phyloP scores from a whole-genome alignment of 129 eudicot species.

The Erigeron canadensis region DNA sequence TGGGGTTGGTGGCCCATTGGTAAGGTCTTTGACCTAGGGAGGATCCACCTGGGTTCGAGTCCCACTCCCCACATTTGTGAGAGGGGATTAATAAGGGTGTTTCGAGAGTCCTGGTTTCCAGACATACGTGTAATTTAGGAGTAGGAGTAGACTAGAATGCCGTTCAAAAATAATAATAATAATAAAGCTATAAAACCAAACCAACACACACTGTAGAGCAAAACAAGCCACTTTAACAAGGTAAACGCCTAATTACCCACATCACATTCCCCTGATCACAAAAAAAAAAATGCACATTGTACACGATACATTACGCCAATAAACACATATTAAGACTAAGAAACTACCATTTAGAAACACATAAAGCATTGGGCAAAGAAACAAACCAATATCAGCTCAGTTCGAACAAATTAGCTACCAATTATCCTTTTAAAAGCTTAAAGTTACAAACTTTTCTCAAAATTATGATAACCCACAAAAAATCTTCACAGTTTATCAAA shows the following conservation, averaged over 20 bases:
- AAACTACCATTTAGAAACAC: not conserved
- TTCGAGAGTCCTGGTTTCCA: no score
- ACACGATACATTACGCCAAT: not conserved
- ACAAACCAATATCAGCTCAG: not conserved
- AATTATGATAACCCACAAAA: no score
- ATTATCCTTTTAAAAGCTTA: not conserved
- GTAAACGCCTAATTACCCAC: not conserved
- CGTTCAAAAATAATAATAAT: no score
- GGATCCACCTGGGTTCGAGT: no score
- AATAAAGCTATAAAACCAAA: not conserved
- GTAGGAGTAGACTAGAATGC: no score
- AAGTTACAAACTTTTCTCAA: no score
- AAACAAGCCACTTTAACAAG: constrained; percentile 6
- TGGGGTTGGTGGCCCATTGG: no score
- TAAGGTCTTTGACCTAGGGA: no score
- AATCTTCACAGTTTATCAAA: not conserved
- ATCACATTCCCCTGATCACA: constrained; percentile 1
- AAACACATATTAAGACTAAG: not conserved
- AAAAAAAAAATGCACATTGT: not conserved
- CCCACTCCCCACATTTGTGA: no score
- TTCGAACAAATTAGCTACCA: constrained; percentile 12
- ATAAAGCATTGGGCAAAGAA: no score
- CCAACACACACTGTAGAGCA: constrained; percentile 1
- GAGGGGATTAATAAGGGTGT: no score
- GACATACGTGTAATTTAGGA: no score